A percentile compares a stretch with the other conserved stretches of the same genome.
phyloP scores from a whole-genome alignment of 495 filamentous ascomycete genomes.

The Delitschia confertaspora region DNA sequence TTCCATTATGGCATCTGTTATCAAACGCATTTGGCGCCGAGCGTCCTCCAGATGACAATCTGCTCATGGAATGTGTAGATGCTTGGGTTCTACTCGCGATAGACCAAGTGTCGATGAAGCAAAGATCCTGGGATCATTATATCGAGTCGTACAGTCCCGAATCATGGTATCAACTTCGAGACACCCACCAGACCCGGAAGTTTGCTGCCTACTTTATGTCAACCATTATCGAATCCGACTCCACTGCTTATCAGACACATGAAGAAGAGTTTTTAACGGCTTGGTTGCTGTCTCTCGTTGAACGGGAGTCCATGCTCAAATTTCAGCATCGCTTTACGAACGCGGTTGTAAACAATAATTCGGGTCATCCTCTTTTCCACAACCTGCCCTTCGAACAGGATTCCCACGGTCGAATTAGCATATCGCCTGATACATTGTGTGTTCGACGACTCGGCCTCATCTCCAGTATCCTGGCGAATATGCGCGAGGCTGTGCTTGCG shows the following conservation, averaged over 20 bases:
- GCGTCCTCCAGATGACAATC: constrained; percentile 45
- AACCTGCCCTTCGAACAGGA: constrained; percentile 56
- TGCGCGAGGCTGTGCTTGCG: constrained; percentile 39
- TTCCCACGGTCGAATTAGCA: constrained; percentile 36
- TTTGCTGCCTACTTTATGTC: constrained; percentile 56
- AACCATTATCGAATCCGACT: constrained; percentile 45
- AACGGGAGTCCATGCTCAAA: constrained; percentile 56
- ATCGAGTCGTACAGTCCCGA: constrained; percentile 46
- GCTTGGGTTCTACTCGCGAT: constrained; percentile 32
- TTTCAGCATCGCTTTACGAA: constrained; percentile 57
- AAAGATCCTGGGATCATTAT: constrained; percentile 49
- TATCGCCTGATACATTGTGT: constrained; percentile 48
- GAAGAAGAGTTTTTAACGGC: constrained; percentile 43
- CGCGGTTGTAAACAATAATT: constrained; percentile 45
- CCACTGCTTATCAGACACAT: constrained; percentile 34
- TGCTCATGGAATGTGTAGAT: constrained; percentile 43
- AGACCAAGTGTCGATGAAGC: constrained; percentile 30
- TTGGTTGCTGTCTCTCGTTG: constrained; percentile 56
- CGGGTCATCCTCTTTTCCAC: constrained; percentile 42
- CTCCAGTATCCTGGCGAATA: constrained; percentile 55
- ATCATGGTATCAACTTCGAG: constrained; percentile 54
- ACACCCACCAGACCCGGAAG: constrained; percentile 56
- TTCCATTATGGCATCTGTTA: constrained; percentile 47
- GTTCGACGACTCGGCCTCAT: constrained; percentile 52
- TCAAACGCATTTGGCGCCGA: constrained; percentile 66